Base-by-base conservation (phyloP, 495 filamentous ascomycete genomes). In the Penicillium cinerascens region DNA sequence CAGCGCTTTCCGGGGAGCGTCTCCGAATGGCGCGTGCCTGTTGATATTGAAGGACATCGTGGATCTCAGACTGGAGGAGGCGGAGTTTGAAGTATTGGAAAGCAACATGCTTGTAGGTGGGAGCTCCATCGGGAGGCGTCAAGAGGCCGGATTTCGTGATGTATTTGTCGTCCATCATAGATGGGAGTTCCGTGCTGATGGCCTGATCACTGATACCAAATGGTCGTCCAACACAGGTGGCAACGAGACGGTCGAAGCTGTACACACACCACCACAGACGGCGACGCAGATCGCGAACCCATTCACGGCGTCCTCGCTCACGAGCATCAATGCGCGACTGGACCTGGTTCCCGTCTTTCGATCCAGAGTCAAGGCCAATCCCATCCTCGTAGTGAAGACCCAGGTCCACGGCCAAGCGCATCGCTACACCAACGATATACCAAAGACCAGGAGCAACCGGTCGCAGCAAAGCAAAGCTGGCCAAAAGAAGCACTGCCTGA, bases 191-290 rank as follows among this genome's bases (percentile, higher is more conserved):
- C 6, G 87, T 97, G 26, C 92, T 97, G 56, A 97, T 86, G 37
- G 92, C 90, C 64, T 93, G 88, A 66, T 97, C 92, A 8, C 85
- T 89, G 51, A 97, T 92, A 23, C 92, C 91, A 62, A 97, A 95
- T 13, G 92, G 92, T 35, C 92, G 79, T 38, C 92, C 92, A 33
- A 97, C 92, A 55, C 92, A 96, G 15, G 89, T 89, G 54, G 87
- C 87, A 44, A 96, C 92, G 18, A 97, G 83, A 23, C 92, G 83
- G 64, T 97, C 92, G 55, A 96, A 87, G 26, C 88, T 91, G 65
- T 97, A 97, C 1, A 89, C 88, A 71, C 90, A 95, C 92, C 92
- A 97, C 91, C 92, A 97, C 17, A 97, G 74, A 23, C 92, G 82
- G 52, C 92, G 80, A 42, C 92, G 83, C 35, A 95, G 76, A 65